Conservation (phyloP, 768 basidiomycete species). For the Paxillus ammoniavirescens region DNA sequence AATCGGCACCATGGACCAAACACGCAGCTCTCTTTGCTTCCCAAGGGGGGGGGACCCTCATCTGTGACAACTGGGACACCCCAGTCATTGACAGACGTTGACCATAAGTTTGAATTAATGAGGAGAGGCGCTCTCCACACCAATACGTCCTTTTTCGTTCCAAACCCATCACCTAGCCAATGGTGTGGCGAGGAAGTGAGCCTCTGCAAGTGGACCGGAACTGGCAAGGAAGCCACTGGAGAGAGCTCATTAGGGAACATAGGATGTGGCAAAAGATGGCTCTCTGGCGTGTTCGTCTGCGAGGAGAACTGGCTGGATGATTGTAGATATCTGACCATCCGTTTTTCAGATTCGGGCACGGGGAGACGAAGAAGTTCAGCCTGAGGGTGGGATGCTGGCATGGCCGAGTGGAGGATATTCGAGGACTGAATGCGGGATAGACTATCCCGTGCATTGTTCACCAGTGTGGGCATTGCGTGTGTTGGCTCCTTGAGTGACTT, state of each 20-base stretch:
- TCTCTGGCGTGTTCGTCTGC: constrained; percentile 68
- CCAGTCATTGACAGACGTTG: too few species aligned
- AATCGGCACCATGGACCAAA: constrained; percentile 71
- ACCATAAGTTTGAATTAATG: constrained; percentile 96
- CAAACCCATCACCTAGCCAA: constrained; percentile 94
- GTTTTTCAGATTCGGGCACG: constrained; percentile 72
- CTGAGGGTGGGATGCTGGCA: background rate
- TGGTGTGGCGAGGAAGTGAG: constrained; percentile 68
- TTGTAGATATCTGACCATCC: constrained; percentile 68
- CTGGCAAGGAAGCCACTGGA: constrained; percentile 14
- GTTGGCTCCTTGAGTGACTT: too few species aligned
- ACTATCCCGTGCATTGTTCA: background rate
- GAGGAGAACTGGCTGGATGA: constrained; percentile 77
- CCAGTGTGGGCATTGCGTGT: too few species aligned
- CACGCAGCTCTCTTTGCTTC: too few species aligned
- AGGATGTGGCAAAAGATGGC: constrained; percentile 37
- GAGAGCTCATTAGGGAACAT: constrained; percentile 17
- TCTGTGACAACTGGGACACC: too few species aligned
- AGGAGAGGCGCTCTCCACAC: constrained; percentile 80
- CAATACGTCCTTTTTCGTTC: constrained; percentile 85
- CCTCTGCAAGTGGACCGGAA: constrained; percentile 18
- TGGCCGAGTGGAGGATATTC: background rate
- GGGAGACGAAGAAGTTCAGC: constrained; percentile 66
- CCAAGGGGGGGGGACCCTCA: too few species aligned
- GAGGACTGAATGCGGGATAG: background rate